Percentiles rank a stretch among this genome's conserved stretches.
phyloP scores from a whole-genome alignment of 768 basidiomycete species.

The Tulasnella sp. region DNA sequence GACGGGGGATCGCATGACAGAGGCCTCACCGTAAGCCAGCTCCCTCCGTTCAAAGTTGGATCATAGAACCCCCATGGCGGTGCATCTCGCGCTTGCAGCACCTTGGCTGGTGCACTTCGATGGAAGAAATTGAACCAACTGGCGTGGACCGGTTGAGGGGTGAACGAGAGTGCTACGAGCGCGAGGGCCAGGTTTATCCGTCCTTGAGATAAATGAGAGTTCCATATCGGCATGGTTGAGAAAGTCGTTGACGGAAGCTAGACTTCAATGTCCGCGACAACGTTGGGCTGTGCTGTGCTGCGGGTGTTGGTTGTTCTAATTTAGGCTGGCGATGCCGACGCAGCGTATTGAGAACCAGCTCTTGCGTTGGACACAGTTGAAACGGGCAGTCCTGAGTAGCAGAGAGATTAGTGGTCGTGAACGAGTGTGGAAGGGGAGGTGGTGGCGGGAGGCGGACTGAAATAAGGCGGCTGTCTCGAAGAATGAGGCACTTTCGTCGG shows the following conservation, averaged over 20 bases:
- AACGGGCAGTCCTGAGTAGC: neutral
- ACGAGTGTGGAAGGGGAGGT: neutral
- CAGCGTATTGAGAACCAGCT: neutral
- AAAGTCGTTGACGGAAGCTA: neutral
- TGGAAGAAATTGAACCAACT: neutral
- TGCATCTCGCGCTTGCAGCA: neutral
- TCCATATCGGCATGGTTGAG: neutral
- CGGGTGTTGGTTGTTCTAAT: neutral
- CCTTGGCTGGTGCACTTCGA: neutral
- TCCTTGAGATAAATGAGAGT: neutral
- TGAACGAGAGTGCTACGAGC: neutral
- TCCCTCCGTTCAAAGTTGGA: constrained; percentile 50
- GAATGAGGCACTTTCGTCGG: neutral
- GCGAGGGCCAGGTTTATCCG: neutral
- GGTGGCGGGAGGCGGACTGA: neutral
- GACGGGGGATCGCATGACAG: constrained; percentile 46
- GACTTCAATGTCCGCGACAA: neutral
- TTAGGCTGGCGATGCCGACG: neutral
- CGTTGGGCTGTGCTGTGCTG: neutral
- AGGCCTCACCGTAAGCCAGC: constrained; percentile 64
- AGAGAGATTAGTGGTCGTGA: neutral
- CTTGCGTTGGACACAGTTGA: neutral
- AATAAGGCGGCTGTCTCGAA: neutral
- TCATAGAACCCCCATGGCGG: constrained; percentile 28
- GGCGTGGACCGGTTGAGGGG: neutral